phyloP scores from a whole-genome alignment of 208 protist species.

The Crithidia brevicula region DNA sequence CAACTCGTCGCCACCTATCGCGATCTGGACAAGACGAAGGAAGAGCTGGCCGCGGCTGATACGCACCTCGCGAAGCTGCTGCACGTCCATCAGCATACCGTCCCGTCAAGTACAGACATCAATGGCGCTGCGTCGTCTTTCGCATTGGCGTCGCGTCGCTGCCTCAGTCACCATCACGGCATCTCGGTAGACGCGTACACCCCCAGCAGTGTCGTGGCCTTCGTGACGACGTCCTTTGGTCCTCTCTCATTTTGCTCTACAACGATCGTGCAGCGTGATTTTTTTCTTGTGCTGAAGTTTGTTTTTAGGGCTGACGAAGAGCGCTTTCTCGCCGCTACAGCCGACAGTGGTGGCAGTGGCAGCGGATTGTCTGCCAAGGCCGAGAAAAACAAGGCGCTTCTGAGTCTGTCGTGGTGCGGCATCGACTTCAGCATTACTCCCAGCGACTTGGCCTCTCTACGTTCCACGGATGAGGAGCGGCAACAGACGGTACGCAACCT shows the following conservation, averaged over 20 bases:
- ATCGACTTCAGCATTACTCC: constrained; percentile 5
- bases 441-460: neutral
- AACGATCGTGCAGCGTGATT: neutral
- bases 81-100: neutral
- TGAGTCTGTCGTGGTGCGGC: neutral
- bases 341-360: neutral
- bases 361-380: neutral
- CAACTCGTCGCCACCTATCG: constrained; percentile 9
- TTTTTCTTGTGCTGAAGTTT: constrained; percentile 35
- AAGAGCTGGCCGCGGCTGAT: constrained; percentile 3
- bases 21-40: neutral
- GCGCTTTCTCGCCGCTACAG: constrained; percentile 22
- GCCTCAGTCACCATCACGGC: constrained; percentile 13
- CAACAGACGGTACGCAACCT: constrained; percentile 3
- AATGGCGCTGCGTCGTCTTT: too few relatives aligned
- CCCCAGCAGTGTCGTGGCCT: constrained; percentile 22
- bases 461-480: neutral
- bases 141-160: neutral
- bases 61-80: constrained; percentile 18
- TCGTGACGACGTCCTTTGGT: constrained; percentile 36
- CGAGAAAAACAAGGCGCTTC: constrained; percentile 10
- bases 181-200: constrained; percentile 29
- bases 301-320: constrained; percentile 30
- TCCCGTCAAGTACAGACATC: too few relatives aligned
- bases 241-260: constrained; percentile 31